Evolutionary conservation across 139 green algal species (phyloP).

Genomic region (Astrephomene gubernaculifera): DNA sequence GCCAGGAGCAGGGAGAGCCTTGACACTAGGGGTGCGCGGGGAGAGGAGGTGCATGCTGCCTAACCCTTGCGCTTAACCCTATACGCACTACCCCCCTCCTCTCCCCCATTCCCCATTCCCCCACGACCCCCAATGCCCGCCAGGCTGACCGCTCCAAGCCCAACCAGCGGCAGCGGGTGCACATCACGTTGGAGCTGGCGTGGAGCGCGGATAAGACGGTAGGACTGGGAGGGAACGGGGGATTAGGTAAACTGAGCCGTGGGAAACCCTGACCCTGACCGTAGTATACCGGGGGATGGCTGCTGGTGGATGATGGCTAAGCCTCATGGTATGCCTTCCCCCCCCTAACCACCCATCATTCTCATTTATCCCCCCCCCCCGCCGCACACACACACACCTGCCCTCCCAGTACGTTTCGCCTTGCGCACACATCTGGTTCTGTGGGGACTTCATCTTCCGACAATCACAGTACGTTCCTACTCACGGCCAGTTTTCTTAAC

Average conservation of each 20-base stretch:
- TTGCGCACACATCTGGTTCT: neutral
- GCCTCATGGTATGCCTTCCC: neutral
- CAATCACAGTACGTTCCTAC: too few relatives aligned
- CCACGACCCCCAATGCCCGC: neutral
- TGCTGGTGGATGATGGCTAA: too few relatives aligned
- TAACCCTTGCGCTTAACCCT: too few relatives aligned
- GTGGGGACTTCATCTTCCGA: too few relatives aligned
- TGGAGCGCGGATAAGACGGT: constrained; percentile 77
- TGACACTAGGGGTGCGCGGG: too few relatives aligned
- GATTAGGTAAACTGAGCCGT: too few relatives aligned
- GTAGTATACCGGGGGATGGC: too few relatives aligned
- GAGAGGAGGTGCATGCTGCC: too few relatives aligned
- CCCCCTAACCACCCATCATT: too few relatives aligned
- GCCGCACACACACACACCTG: neutral
- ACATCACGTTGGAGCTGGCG: constrained; percentile 76
- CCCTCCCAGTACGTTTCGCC: neutral
- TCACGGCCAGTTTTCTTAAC: too few relatives aligned
- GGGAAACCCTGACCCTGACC: too few relatives aligned
- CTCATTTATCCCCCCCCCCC: neutral
- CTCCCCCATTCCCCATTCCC: neutral
- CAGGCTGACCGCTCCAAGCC: constrained; percentile 58
- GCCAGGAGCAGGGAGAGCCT: too few relatives aligned
- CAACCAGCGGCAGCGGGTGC: constrained; percentile 64
- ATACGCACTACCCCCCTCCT: neutral
- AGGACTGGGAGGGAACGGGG: neutral